Base-by-base conservation (phyloP, 1,284 basidiomycete genomes). In the Albatrellus sp. region DNA sequence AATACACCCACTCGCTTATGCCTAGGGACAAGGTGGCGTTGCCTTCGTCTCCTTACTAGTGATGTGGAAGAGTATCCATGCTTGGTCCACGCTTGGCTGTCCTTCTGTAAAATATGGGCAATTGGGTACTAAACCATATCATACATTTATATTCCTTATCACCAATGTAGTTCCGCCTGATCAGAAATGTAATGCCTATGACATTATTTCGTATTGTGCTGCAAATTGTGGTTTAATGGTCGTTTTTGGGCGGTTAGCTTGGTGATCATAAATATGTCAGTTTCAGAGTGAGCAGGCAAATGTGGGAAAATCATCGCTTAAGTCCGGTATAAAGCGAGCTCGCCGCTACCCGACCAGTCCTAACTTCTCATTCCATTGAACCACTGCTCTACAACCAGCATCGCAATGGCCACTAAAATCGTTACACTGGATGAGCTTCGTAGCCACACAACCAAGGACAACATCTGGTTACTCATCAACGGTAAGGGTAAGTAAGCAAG, bases 401-500 rank as follows among this genome's bases (percentile, higher is more conserved):
- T 40, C 50, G 48, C 51, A 47, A 62, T 66, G 59, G 46, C 62
- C 42, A 55, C 67, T 51, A 83, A 77, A 62, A 65, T 73, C 49
- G 64, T 89, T 63, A 81, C 80, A 50, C 67, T 74, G 61, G 79
- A 80, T 37, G 75, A 89, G 61, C 79, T 92, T 61, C 76, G 86
- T 57, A 68, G 72, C 48, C 75, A 92, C 73, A 75, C 65, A 54
- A 69, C 70, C 45, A 84, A 84, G 64, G 77, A 89, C 49, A 77
- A 68, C 56, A 7, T 91, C 52, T 92, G 80, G 66, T 60, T 92
- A 58, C 75, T 92, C 55, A 66, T 96, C 55, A 77, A 84, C 60
- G 80, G 77, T 57, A 93, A 93, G 62, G 88, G 86, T 88, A 48
- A 46, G 73, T 63, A 20, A 16, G 33, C n/a, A n/a, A n/a, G 42